phyloP scores from a whole-genome alignment of 2,329 filamentous ascomycete genomes.

The Xylariaceae sp. region DNA sequence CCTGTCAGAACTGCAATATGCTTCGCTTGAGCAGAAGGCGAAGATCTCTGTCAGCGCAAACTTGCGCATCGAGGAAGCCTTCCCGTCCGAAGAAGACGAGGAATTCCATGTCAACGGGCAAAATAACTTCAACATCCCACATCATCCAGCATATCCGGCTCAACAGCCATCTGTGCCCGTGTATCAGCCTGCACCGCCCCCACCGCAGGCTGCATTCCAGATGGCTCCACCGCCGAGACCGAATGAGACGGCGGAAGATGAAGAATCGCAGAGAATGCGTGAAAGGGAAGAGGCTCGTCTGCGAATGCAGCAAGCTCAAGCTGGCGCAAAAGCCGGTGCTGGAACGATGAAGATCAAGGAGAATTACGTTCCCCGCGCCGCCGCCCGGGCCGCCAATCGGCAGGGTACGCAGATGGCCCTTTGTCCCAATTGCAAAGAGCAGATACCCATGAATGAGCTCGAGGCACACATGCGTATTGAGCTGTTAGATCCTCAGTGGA shows the following conservation, averaged over 20 bases:
- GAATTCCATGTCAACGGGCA: conserved; percentile 49
- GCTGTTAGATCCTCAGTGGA: conserved; percentile 89
- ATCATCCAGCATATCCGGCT: conserved; percentile 39
- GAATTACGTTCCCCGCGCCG: conserved; percentile 85
- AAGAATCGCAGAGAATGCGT: conserved; percentile 60
- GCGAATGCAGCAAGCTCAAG: conserved; percentile 71
- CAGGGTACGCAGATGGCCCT: conserved; percentile 64
- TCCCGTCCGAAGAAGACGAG: conserved; percentile 74
- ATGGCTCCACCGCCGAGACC: conserved; percentile 31
- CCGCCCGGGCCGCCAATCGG: conserved; percentile 65
- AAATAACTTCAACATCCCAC: conserved; percentile 37
- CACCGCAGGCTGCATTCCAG: conserved; percentile 29
- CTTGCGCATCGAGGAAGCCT: conserved; percentile 88
- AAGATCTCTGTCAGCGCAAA: conserved; percentile 79
- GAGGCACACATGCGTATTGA: conserved; percentile 95
- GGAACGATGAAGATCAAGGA: conserved; percentile 84
- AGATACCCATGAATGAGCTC: conserved; percentile 81
- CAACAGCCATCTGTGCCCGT: conserved; percentile 25
- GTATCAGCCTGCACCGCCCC: conserved; percentile 34
- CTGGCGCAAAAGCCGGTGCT: conserved; percentile 66
- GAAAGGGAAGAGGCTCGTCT: conserved; percentile 58
- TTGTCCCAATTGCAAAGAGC: conserved; percentile 90
- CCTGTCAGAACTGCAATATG: conserved; percentile 86
- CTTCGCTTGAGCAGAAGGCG: conserved; percentile 91
- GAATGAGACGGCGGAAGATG: conserved; percentile 50